Evolutionary conservation across 164 flowering plant species (phyloP).

Genomic region (Litsea cubeba): DNA sequence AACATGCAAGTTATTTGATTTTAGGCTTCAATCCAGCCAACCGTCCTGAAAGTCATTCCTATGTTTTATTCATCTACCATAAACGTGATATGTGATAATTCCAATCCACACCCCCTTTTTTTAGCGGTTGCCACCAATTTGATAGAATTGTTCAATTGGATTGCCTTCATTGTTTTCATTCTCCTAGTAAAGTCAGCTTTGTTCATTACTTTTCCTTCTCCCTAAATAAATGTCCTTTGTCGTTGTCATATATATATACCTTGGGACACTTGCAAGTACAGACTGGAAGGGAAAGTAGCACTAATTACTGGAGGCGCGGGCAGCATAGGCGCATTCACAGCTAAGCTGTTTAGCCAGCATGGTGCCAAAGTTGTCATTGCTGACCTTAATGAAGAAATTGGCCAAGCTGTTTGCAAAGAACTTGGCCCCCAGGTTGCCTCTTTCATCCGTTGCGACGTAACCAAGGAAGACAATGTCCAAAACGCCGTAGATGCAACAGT

Average conservation of each 20-base stretch:
- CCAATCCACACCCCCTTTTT: too few relatives aligned
- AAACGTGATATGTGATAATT: too few relatives aligned
- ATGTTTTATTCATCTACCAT: too few relatives aligned
- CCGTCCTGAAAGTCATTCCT: too few relatives aligned
- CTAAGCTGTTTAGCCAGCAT: not conserved
- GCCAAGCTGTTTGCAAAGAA: not conserved
- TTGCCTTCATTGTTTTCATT: constrained; percentile 5
- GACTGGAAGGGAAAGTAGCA: constrained; percentile 15
- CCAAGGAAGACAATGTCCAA: not conserved
- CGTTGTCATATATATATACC: constrained; percentile 17
- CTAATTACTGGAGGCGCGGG: constrained; percentile 7
- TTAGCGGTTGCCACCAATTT: not conserved
- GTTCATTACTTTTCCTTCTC: too few relatives aligned
- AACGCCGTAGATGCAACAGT: constrained; percentile 22
- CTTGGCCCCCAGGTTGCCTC: not conserved
- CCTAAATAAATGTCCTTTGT: constrained; percentile 14
- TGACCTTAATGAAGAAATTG: constrained; percentile 9
- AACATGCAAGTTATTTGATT: too few relatives aligned
- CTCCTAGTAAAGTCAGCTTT: constrained; percentile 23
- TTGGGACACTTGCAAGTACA: constrained; percentile 18
- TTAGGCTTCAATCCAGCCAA: too few relatives aligned
- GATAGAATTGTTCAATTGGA: constrained; percentile 12
- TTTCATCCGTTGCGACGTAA: constrained; percentile 13
- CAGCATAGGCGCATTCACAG: constrained; percentile 8
- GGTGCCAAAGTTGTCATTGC: constrained; percentile 16